Evolutionary conservation across 352 stramenopile genomes (phyloP).

Genomic region (Globisporangium nagaii): DNA sequence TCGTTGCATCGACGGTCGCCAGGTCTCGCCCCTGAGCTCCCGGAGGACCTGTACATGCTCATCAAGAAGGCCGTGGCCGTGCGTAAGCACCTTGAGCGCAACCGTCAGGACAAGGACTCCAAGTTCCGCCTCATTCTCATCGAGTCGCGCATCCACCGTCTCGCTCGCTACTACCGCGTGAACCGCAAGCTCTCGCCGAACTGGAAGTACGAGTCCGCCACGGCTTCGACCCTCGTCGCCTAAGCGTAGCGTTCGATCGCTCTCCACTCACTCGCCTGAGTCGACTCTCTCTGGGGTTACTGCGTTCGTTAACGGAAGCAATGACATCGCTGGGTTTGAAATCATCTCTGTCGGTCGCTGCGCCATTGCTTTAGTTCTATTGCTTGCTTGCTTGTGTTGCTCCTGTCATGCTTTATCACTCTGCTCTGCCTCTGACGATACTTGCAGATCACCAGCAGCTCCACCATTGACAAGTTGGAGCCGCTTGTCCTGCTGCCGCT

Average conservation of each 20-base stretch:
- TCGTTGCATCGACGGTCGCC: conserved; percentile 8
- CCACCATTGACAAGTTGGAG: no score
- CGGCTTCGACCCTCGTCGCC: conserved; percentile 97
- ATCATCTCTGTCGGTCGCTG: no score
- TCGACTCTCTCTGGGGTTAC: conserved; percentile 9
- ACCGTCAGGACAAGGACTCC: conserved; percentile 99
- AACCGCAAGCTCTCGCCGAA: conserved; percentile 98
- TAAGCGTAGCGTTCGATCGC: conserved; percentile 90
- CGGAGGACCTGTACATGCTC: conserved; percentile 99
- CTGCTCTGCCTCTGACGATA: background rate
- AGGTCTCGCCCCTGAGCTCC: conserved; percentile 97
- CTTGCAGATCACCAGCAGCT: background rate
- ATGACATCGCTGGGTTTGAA: conserved; percentile 26
- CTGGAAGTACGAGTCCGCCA: conserved; percentile 99
- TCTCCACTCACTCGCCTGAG: background rate
- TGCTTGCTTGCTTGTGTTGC: background rate
- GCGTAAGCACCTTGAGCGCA: conserved; percentile 99
- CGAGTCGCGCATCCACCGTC: conserved; percentile 98
- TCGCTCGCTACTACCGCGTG: conserved; percentile 98
- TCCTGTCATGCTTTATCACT: background rate
- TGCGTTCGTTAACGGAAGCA: conserved; percentile 9
- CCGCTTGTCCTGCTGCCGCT: conserved; percentile 1
- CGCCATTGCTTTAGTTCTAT: no score
- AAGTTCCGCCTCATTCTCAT: conserved; percentile 99
- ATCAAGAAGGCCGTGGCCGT: conserved; percentile 99